A percentile compares a stretch with the other conserved stretches of the same genome.
These are phyloP conservation scores for Zymoseptoria ardabiliae DNA, from an alignment of 2,329 filamentous ascomycete genomes.

Conservation along the genomic window DNA sequence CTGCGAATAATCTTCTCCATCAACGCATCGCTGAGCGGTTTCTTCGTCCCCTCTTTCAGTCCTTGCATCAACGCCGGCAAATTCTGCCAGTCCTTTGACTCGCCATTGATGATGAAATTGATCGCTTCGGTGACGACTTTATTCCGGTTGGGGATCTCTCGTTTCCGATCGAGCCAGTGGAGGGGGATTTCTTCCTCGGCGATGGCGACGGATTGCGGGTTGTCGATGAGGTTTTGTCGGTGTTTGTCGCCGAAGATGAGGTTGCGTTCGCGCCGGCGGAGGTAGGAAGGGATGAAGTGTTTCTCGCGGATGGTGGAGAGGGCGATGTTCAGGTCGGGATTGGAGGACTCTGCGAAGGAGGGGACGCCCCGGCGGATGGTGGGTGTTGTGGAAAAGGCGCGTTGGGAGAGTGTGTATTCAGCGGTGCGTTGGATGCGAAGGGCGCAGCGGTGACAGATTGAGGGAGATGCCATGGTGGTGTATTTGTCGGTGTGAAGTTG, in stretches of 20 bases:
- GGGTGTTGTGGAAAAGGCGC: conserved; percentile 22
- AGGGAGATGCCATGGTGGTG: conserved; percentile 16
- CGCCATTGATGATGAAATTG: conserved; percentile 22
- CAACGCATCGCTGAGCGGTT: conserved; percentile 10
- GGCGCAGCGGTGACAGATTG: conserved; percentile 27
- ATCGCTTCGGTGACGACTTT: conserved; percentile 26
- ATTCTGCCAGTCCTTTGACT: conserved; percentile 30
- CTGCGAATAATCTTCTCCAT: conserved; percentile 31
- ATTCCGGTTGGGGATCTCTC: conserved; percentile 25
- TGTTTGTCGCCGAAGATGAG: conserved; percentile 38
- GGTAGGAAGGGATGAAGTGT: conserved; percentile 39
- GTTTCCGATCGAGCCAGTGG: conserved; percentile 26
- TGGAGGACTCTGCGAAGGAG: conserved; percentile 35
- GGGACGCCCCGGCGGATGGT: conserved; percentile 27
- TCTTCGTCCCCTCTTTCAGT: conserved; percentile 21
- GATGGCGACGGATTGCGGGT: conserved; percentile 37
- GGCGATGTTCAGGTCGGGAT: conserved; percentile 34
- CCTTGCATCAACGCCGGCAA: conserved; percentile 29
- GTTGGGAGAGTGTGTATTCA: conserved; percentile 9
- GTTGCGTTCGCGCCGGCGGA: conserved; percentile 34
- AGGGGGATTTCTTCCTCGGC: conserved; percentile 35
- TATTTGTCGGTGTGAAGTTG: neutral
- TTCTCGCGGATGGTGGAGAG: conserved; percentile 37
- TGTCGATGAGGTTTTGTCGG: conserved; percentile 35
- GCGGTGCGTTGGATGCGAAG: conserved; percentile 25